Evolutionary conservation across 78 protist genomes (phyloP), one percentile per base, ranked within the genome.

Genomic region (Dictyostelium firmibasis): DNA sequence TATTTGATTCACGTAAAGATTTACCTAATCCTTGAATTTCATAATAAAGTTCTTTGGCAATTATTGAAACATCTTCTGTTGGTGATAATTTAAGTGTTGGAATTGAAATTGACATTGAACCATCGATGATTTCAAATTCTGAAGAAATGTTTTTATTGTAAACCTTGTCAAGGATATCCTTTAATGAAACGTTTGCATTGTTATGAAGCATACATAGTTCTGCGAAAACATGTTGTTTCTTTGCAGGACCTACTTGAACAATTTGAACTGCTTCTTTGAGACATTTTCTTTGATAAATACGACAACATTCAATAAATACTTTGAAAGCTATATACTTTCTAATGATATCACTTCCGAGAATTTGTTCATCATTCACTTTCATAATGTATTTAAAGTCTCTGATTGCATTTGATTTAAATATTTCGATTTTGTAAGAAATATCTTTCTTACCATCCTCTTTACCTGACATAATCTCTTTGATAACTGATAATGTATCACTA

Each of bases 211-310:
- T 16, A 33, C 79, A 33, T 29, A 72, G 18, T 0, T 72, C 79
- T 29, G 79, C 79, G 14, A 33, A 72, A 27, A 67, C 3, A 3
- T 6, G 2, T 67, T 67, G 75, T 25, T 67, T 67, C 35, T 67
- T 67, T 67, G 35, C 75, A 10, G 75, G 20, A 67, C 11, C 27
- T 1, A 72, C 18, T 0, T 3, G 25, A 18, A 25, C 0, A 2
- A 16, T 14, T 31, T 16, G 3, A 16, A 9, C 23, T 0, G 27
- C 33, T 33, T 72, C 44, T 72, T 72, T 72, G 0, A 72, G 27
- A 33, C 79, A 33, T 72, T 72, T 72, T 72, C 79, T 72, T 72
- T 72, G 79, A 33, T 31, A 72, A 44, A 72, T 72, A 72, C 79
- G 79, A 72, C 44, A 72, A 31, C 25, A 27, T 33, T 72, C 79